Percentiles rank a stretch among this genome's conserved stretches.
Evolutionary conservation across 345 rosid species (phyloP).

Genomic region (Dipteronia sinensis): DNA sequence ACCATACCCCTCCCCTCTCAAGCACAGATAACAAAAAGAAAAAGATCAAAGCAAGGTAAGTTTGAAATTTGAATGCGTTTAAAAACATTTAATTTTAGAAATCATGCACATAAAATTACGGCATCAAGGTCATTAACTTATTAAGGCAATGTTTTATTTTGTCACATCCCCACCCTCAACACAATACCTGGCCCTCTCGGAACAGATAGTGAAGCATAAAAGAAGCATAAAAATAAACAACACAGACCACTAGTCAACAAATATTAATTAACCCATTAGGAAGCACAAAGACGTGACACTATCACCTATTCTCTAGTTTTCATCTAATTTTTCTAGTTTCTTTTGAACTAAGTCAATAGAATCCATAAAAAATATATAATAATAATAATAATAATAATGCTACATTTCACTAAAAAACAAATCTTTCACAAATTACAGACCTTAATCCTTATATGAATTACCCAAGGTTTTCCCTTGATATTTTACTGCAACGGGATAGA

Average conservation of each 20-base stretch:
- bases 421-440: no score
- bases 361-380: no score
- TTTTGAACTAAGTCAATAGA: no score
- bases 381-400: no score
- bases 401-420: background rate
- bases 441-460: background rate
- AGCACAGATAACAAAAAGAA: background rate
- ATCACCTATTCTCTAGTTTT: no score
- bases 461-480: background rate
- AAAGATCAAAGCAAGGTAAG: conserved; percentile 6
- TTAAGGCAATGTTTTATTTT: background rate
- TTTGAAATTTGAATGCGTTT: background rate
- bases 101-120: background rate
- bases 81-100: background rate
- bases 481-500: background rate
- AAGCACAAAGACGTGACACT: no score
- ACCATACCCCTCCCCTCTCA: background rate
- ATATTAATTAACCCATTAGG: no score
- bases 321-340: no score
- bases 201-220: background rate
- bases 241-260: no score
- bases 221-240: background rate
- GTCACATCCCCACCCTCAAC: background rate
- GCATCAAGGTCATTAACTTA: background rate
- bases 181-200: background rate